Conservation (phyloP, 2,329 filamentous ascomycete species). For the Colletotrichum cereale region DNA sequence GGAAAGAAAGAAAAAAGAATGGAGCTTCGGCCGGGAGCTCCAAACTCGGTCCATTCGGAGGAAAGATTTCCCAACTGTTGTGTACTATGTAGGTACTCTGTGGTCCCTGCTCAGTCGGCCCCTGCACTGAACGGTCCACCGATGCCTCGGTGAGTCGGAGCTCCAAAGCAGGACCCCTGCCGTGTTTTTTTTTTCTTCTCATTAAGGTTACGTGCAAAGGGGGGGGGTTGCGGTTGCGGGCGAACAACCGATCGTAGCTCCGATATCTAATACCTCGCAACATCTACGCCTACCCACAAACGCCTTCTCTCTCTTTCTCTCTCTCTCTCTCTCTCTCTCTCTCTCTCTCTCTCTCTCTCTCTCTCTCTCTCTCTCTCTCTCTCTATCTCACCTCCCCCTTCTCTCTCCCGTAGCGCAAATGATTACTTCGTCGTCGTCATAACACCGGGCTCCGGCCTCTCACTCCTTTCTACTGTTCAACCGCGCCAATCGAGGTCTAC, state of each 20-base stretch:
- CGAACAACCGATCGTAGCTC: conserved; percentile 28
- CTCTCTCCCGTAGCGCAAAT: conserved; percentile 1
- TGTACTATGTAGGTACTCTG: no score
- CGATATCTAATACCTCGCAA: conserved; percentile 29
- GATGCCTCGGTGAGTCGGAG: conserved; percentile 4
- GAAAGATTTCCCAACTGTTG: conserved; percentile 30
- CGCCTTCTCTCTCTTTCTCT: neutral
- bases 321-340: no score
- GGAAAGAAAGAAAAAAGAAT: neutral
- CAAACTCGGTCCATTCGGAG: conserved; percentile 20
- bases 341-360: neutral
- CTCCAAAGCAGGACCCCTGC: conserved; percentile 11
- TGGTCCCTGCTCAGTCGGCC: no score
- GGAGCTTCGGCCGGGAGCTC: conserved; percentile 1
- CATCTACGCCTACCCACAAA: neutral
- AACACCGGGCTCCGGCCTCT: conserved; percentile 10
- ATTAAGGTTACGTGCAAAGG: neutral
- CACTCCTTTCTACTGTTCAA: neutral
- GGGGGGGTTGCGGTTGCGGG: neutral
- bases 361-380: neutral
- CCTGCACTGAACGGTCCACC: neutral
- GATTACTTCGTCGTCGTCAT: conserved; percentile 12
- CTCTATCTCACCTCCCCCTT: no score
- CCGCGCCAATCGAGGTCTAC: neutral
- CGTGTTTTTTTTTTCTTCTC: neutral